phyloP scores from a whole-genome alignment of 2,329 filamentous ascomycete species.

The Ceratocystis huliohia region DNA sequence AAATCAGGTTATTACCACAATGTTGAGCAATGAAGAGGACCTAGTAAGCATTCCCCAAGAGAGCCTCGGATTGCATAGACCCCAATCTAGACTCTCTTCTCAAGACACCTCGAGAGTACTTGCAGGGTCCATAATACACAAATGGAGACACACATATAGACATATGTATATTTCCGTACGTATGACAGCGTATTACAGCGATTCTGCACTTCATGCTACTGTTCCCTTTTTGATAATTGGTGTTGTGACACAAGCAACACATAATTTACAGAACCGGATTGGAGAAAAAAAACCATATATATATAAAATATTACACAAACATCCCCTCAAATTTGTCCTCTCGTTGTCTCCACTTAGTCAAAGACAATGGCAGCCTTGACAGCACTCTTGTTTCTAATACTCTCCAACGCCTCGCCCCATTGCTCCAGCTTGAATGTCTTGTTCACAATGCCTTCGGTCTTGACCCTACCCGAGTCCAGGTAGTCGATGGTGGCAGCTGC shows the following conservation, averaged over 20 bases:
- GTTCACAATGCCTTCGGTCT: slow-evolving; percentile 57
- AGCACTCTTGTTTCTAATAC: slow-evolving; percentile 58
- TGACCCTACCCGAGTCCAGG: slow-evolving; percentile 47
- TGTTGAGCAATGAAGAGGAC: neutral
- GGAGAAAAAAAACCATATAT: neutral
- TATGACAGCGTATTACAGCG: neutral
- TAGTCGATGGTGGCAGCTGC: slow-evolving; percentile 37
- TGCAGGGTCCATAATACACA: neutral
- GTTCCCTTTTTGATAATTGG: neutral
- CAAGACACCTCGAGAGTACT: neutral
- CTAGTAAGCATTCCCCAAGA: neutral
- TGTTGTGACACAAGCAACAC: neutral
- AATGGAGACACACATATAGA: neutral
- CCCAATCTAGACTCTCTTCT: neutral
- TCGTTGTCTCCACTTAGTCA: slow-evolving; percentile 29
- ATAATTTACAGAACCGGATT: too few species aligned
- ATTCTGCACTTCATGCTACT: neutral
- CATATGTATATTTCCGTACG: neutral
- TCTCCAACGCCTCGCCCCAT: slow-evolving; percentile 56
- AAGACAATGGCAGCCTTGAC: slow-evolving; percentile 66
- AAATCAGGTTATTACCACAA: neutral
- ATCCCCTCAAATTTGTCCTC: neutral
- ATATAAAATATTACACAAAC: neutral
- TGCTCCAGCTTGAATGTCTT: slow-evolving; percentile 62
- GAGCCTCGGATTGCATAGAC: neutral